A percentile compares a stretch with the other conserved stretches of the same genome.
phyloP scores from a whole-genome alignment of 768 basidiomycete genomes.

The Xerocomellus intermedius region DNA sequence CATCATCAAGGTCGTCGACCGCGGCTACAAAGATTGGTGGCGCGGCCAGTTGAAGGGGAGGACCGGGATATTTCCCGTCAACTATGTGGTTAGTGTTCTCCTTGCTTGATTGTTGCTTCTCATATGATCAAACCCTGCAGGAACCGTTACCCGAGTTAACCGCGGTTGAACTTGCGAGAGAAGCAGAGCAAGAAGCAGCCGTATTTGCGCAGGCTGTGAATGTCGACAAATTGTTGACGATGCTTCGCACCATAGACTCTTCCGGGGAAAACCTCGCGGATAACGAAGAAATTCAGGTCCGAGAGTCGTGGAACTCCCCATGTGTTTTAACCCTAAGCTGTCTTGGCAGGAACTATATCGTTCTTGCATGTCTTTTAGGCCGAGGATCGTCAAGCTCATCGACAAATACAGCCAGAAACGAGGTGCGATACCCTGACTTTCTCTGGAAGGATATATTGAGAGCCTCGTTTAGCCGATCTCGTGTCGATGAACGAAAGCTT shows the following conservation, averaged over 20 bases:
- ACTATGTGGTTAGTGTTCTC: slow-evolving; percentile 75
- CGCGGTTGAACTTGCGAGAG: slow-evolving; percentile 67
- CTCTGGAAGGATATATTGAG: not conserved
- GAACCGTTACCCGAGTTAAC: slow-evolving; percentile 87
- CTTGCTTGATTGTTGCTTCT: not conserved
- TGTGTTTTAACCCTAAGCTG: slow-evolving; percentile 4
- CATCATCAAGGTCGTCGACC: slow-evolving; percentile 91
- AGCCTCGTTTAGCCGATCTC: slow-evolving; percentile 66
- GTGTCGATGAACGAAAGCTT: slow-evolving; percentile 95
- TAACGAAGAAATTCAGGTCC: slow-evolving; percentile 84
- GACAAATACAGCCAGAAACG: slow-evolving; percentile 97
- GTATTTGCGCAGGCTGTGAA: slow-evolving; percentile 86
- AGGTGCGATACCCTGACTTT: slow-evolving; percentile 34
- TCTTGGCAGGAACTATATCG: slow-evolving; percentile 78
- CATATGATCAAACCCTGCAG: slow-evolving; percentile 35
- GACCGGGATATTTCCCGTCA: slow-evolving; percentile 95
- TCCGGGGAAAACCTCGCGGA: slow-evolving; percentile 83
- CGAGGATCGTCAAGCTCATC: slow-evolving; percentile 94
- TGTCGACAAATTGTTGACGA: slow-evolving; percentile 75
- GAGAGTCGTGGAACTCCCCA: slow-evolving; percentile 12
- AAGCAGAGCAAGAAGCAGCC: slow-evolving; percentile 83
- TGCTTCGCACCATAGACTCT: slow-evolving; percentile 73
- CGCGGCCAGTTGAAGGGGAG: slow-evolving; percentile 85
- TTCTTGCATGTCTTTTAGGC: slow-evolving; percentile 82
- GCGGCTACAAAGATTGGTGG: slow-evolving; percentile 97